Percentiles rank a stretch among this genome's conserved stretches.
Conservation (phyloP, 2,329 filamentous ascomycete species). For the Diplodia corticola region DNA sequence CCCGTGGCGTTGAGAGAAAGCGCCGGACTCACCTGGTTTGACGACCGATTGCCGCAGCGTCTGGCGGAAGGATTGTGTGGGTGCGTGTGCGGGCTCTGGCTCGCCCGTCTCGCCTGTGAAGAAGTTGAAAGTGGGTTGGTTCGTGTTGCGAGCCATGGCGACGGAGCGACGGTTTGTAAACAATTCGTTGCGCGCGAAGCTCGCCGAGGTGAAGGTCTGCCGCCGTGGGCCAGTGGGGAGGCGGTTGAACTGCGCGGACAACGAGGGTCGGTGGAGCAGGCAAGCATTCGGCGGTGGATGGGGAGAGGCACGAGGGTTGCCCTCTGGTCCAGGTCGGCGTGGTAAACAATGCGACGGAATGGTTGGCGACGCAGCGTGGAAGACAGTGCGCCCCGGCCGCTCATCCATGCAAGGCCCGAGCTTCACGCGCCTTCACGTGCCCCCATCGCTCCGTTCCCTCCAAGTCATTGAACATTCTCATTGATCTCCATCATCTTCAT, state of each 20-base stretch:
- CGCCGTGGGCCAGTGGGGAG: neutral
- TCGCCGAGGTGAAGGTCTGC: neutral
- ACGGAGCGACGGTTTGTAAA: constrained; percentile 14
- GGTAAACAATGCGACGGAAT: constrained; percentile 12
- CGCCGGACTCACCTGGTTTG: constrained; percentile 31
- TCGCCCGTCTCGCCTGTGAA: constrained; percentile 49
- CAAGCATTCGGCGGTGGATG: neutral
- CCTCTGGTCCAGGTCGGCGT: neutral
- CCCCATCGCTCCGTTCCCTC: neutral
- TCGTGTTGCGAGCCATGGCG: constrained; percentile 34
- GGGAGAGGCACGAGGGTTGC: neutral
- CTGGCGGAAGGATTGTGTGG: constrained; percentile 43
- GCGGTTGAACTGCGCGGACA: neutral
- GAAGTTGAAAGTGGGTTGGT: constrained; percentile 49
- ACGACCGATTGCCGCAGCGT: constrained; percentile 46
- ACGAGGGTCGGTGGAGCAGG: neutral
- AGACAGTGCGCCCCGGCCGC: neutral
- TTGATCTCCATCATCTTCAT: neutral
- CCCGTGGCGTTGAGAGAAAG: too few species aligned
- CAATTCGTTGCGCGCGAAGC: neutral
- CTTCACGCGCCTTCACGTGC: constrained; percentile 11
- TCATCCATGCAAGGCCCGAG: neutral
- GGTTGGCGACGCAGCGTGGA: neutral
- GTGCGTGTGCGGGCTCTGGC: constrained; percentile 33
- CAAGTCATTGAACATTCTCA: neutral